These are phyloP conservation scores for Isoetes engelmannii DNA, from an alignment of 83 land plant genomes.

Conservation along the genomic window DNA sequence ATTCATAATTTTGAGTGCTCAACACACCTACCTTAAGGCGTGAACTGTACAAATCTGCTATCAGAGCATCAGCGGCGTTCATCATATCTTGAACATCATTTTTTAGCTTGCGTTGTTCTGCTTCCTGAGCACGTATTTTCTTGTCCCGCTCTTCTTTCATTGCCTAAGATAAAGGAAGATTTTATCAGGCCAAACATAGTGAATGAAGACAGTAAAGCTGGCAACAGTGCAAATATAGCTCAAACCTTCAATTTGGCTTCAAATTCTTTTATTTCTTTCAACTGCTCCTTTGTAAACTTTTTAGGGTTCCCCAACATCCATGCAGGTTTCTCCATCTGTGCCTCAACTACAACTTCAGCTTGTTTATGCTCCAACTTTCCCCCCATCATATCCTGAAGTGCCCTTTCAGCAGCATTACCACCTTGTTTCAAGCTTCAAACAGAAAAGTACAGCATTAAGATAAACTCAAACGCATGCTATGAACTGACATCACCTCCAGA, in stretches of 20 bases:
- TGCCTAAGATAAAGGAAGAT: slow-evolving; percentile 7
- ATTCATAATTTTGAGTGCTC: too few relatives aligned
- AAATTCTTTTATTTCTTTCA: slow-evolving; percentile 31
- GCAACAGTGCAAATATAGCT: not conserved
- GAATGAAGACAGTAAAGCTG: too few relatives aligned
- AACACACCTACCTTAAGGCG: slow-evolving; percentile 19
- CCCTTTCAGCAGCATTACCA: slow-evolving; percentile 27
- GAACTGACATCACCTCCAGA: too few relatives aligned
- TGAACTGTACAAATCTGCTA: slow-evolving; percentile 16
- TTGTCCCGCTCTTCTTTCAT: slow-evolving; percentile 36
- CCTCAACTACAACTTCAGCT: slow-evolving; percentile 24
- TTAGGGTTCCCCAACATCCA: slow-evolving; percentile 42
- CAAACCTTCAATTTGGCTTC: slow-evolving; percentile 27
- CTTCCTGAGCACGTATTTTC: slow-evolving; percentile 31
- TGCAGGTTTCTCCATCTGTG: slow-evolving; percentile 18
- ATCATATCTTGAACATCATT: slow-evolving; percentile 26
- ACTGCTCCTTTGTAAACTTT: slow-evolving; percentile 33
- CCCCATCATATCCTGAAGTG: slow-evolving; percentile 36
- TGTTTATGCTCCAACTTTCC: slow-evolving; percentile 34
- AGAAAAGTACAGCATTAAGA: too few relatives aligned
- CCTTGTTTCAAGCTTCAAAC: slow-evolving; percentile 19
- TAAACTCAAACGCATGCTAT: too few relatives aligned
- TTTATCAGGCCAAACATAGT: too few relatives aligned
- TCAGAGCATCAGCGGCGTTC: slow-evolving; percentile 10
- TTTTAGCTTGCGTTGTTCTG: slow-evolving; percentile 26